Base-by-base conservation (phyloP, 352 stramenopile genomes). In the Phytophthora citrophthora region DNA sequence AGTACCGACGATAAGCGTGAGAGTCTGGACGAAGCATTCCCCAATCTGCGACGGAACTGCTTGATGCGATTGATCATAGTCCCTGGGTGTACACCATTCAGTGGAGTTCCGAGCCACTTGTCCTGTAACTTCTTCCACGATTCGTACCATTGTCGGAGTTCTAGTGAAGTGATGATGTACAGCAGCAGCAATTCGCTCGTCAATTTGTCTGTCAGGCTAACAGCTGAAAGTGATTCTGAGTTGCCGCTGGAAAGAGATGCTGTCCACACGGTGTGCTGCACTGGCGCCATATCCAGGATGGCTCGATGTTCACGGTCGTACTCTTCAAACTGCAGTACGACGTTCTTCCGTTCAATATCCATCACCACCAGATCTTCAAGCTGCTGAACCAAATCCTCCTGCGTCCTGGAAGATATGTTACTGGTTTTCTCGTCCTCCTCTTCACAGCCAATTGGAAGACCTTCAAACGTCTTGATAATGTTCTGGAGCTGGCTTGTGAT, bases 21-120 rank as follows among this genome's bases (percentile, higher is more conserved):
- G 9, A 91, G 32, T 1, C 64, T 62, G 27, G 64, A 70, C 8
- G 77, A 75, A 1, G 80, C 75, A 26, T 76, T 69, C 8, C 61
- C 58, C 12, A 91, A 36, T 16, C 83, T 73, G 2, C 80, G 76
- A 34, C 76, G 72, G 29, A 89, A 90, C 46, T 87, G 80, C 39
- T 81, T 85, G 6, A 90, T 70, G 23, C 79, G 75, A 39, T 77
- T 86, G 12, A 84, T 55, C n/a, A 90, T 74, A 1, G 74, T 64
- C 18, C 67, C 76, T 16, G 78, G 68, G 54, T 90, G 81, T 5
- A 89, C 54, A 5, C 58, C 58, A 9, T 64, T 41, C 3, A 91
- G 38, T 5, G 77, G 75, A 1, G 75, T 60, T 0, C 58, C 57
- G 11, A 75, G 31, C 83, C 80, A 90, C 45, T 88, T 89, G 0